Conservation (phyloP, 495 filamentous ascomycete species). For the Penicillium diatomitis region DNA sequence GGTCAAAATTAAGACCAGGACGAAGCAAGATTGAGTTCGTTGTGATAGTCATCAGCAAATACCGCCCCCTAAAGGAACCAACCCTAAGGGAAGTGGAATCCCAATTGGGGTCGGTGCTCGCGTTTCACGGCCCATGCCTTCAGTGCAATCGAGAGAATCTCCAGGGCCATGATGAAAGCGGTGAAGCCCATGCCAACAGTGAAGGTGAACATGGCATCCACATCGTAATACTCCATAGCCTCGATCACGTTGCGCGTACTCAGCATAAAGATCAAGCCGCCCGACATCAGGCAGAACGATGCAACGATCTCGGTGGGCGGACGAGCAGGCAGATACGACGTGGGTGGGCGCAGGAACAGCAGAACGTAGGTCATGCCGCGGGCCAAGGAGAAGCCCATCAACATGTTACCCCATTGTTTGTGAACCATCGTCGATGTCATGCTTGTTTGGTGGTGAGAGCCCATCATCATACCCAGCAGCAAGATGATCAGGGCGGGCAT, state of each 20-base stretch:
- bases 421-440: conserved; percentile 90
- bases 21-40: too few relatives aligned
- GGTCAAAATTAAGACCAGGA: too few relatives aligned
- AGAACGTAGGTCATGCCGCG: conserved; percentile 73
- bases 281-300: conserved; percentile 78
- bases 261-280: conserved; percentile 88
- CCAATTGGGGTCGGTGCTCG: conserved; percentile 34
- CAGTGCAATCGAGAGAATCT: conserved; percentile 66
- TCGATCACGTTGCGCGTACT: conserved; percentile 68
- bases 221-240: conserved; percentile 64
- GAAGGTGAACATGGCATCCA: conserved; percentile 86
- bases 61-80: too few relatives aligned
- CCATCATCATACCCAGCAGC: conserved; percentile 89
- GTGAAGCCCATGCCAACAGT: conserved; percentile 81
- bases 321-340: conserved; percentile 71
- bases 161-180: conserved; percentile 79
- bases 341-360: conserved; percentile 73
- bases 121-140: conserved; percentile 79
- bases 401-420: conserved; percentile 84
- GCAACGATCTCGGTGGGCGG: conserved; percentile 86
- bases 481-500: conserved; percentile 81
- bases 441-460: conserved; percentile 75
- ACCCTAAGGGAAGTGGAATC: conserved; percentile 14
- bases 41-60: too few relatives aligned
- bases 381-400: conserved; percentile 72